A percentile compares a stretch with the other conserved stretches of the same genome.
phyloP scores from a whole-genome alignment of 345 rosid species.

The Lagerstroemia speciosa region DNA sequence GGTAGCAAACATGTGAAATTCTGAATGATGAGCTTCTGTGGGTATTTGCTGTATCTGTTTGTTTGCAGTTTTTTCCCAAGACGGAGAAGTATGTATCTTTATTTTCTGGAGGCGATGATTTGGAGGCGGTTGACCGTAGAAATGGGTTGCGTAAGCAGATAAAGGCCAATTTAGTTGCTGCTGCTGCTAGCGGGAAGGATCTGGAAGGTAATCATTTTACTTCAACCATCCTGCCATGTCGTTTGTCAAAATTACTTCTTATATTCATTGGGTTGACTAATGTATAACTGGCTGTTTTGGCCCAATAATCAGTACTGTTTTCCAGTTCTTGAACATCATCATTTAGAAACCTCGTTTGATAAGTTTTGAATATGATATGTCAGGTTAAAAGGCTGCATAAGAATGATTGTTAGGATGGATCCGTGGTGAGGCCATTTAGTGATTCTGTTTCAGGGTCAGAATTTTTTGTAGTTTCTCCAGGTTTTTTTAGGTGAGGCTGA shows the following conservation, averaged over 20 bases:
- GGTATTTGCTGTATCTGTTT: not conserved
- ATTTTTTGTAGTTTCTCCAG: not conserved
- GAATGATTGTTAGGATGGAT: not conserved
- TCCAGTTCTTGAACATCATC: not conserved
- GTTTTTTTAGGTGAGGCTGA: not conserved
- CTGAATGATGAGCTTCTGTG: not conserved
- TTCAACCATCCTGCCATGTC: not conserved
- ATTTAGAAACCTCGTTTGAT: not conserved
- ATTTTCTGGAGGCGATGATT: constrained; percentile 70
- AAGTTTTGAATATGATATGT: not conserved
- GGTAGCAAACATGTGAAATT: not conserved
- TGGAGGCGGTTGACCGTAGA: constrained; percentile 61
- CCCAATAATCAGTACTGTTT: not conserved
- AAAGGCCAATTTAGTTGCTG: constrained; percentile 80
- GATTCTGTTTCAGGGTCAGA: not conserved
- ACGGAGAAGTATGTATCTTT: constrained; percentile 92
- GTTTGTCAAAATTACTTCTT: not conserved
- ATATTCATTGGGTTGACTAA: not conserved
- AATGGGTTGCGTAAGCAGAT: constrained; percentile 87
- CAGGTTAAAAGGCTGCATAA: not conserved
- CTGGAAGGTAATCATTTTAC: constrained; percentile 63
- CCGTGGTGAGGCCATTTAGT: not conserved
- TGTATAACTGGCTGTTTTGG: not conserved
- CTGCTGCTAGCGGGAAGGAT: constrained; percentile 97
- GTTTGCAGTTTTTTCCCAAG: constrained; percentile 86